phyloP scores from a whole-genome alignment of 1,284 basidiomycete genomes.

The Austropuccinia psidii region DNA sequence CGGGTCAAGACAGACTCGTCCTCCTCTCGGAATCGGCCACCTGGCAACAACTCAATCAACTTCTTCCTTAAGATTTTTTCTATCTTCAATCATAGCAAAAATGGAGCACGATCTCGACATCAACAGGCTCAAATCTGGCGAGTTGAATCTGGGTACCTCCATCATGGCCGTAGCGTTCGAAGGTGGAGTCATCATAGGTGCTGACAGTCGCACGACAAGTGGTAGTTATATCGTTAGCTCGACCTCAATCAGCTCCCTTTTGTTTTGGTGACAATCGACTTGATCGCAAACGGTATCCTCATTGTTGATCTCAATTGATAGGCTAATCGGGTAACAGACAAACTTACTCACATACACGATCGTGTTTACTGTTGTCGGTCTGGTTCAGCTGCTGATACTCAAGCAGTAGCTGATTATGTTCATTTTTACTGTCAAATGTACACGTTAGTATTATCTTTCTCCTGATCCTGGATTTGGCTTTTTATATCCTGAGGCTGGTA shows the following conservation, averaged over 20 bases:
- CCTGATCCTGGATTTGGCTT: slow-evolving; percentile 36
- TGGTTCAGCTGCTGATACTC: slow-evolving; percentile 95
- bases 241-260: not conserved
- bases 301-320: slow-evolving; percentile 44
- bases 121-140: slow-evolving; percentile 25
- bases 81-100: too few relatives aligned
- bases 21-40: too few relatives aligned
- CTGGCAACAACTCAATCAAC: too few relatives aligned
- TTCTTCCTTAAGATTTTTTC: too few relatives aligned
- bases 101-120: slow-evolving; percentile 30
- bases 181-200: slow-evolving; percentile 88
- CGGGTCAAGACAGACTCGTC: too few relatives aligned
- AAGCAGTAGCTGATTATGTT: slow-evolving; percentile 85
- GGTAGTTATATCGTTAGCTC: slow-evolving; percentile 82
- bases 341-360: slow-evolving; percentile 92
- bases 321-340: slow-evolving; percentile 98
- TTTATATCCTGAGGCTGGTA: too few relatives aligned
- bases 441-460: slow-evolving; percentile 50
- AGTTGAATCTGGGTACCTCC: slow-evolving; percentile 63
- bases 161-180: slow-evolving; percentile 99
- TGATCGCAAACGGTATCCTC: not conserved
- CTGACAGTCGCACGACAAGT: slow-evolving; percentile 92
- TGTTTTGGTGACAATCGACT: not conserved
- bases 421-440: slow-evolving; percentile 78
- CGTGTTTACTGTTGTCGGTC: slow-evolving; percentile 98